These are phyloP conservation scores for Termitomyces sp. DNA, from an alignment of 768 basidiomycete genomes.

Conservation along the genomic window DNA sequence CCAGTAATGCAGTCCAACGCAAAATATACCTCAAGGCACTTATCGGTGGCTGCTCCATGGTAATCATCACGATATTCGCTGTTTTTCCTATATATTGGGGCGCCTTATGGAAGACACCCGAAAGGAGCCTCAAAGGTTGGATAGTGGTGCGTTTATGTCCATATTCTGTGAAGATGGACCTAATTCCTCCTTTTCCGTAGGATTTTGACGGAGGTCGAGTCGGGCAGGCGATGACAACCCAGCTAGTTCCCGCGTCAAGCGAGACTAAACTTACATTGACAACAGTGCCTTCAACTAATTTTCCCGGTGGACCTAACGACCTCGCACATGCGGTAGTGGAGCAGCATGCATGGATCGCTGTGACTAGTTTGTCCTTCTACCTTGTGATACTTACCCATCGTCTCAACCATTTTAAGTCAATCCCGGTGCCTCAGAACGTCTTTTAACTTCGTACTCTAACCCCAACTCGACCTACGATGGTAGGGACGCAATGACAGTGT, in stretches of 20 bases:
- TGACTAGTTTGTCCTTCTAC: constrained; percentile 37
- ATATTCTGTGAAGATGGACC: neutral
- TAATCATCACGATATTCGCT: constrained; percentile 16
- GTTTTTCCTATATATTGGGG: constrained; percentile 23
- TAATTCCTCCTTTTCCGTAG: constrained; percentile 21
- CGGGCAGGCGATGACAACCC: constrained; percentile 38
- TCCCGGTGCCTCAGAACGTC: constrained; percentile 31
- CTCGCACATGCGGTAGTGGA: constrained; percentile 41
- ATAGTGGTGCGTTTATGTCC: constrained; percentile 15
- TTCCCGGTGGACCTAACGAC: constrained; percentile 38
- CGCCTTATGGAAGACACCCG: constrained; percentile 19
- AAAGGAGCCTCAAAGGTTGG: constrained; percentile 18
- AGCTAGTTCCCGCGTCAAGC: constrained; percentile 25
- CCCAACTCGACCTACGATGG: constrained; percentile 44
- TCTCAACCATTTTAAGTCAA: constrained; percentile 36
- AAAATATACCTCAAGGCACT: constrained; percentile 15
- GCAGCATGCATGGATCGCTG: constrained; percentile 48
- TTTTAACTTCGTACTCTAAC: constrained; percentile 31
- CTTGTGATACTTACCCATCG: neutral
- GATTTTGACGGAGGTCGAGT: constrained; percentile 55
- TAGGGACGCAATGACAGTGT: constrained; percentile 45
- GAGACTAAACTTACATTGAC: constrained; percentile 39
- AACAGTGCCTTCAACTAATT: constrained; percentile 31
- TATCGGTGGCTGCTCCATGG: constrained; percentile 7
- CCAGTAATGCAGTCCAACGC: constrained; percentile 5